A percentile compares a stretch with the other conserved stretches of the same genome.
These are phyloP conservation scores for Plasmodium reichenowi DNA, from an alignment of 169 alveolate species.

Conservation along the genomic window DNA sequence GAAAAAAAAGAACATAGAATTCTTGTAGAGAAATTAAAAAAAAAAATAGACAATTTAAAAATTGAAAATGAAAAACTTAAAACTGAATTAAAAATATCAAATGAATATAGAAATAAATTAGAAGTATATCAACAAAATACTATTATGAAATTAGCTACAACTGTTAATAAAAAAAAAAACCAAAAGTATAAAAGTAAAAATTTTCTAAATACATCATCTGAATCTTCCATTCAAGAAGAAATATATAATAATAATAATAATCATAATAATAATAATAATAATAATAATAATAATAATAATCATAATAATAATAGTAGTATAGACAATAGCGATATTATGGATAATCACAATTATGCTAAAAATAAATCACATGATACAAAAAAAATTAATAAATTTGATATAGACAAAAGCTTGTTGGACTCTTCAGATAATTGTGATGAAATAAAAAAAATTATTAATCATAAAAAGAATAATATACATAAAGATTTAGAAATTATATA, in stretches of 20 bases:
- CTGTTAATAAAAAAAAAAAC: conserved; percentile 15
- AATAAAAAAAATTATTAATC: conserved; percentile 24
- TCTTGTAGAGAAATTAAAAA: conserved; percentile 51
- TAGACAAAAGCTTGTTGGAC: too few relatives aligned
- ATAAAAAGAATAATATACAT: conserved; percentile 6
- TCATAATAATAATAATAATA: background rate
- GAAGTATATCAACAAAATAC: conserved; percentile 75
- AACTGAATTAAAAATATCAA: conserved; percentile 76
- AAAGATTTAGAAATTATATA: conserved; percentile 38
- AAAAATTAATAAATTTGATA: background rate
- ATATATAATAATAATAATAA: background rate
- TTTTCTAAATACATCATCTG: too few relatives aligned
- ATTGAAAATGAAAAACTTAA: conserved; percentile 65
- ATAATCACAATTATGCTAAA: too few relatives aligned
- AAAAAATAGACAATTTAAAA: conserved; percentile 33
- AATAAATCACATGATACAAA: background rate
- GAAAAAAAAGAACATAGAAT: conserved; percentile 71
- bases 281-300: background rate
- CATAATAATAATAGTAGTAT: background rate
- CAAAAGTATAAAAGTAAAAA: background rate
- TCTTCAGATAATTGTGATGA: conserved; percentile 29
- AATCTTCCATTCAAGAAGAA: background rate
- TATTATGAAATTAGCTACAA: conserved; percentile 59
- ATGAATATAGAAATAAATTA: conserved; percentile 69
- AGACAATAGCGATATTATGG: too few relatives aligned